phyloP scores from a whole-genome alignment of 495 filamentous ascomycete genomes.

The Penicillium longicatenatum region DNA sequence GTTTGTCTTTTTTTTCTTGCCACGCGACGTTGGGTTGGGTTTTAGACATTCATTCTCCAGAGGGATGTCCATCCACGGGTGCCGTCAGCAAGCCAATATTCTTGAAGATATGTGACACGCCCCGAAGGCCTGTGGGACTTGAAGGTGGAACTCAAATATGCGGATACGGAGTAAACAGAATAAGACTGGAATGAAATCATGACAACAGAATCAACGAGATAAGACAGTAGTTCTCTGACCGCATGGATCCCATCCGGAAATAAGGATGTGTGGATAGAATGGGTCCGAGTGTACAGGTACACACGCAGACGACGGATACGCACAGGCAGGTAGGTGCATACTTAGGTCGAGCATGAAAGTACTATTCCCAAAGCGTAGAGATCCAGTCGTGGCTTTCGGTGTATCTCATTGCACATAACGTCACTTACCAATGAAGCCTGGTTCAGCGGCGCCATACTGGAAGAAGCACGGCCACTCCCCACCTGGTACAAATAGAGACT shows the following conservation, averaged over 20 bases:
- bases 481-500: background rate
- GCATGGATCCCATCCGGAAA: background rate
- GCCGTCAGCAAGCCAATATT: background rate
- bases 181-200: background rate
- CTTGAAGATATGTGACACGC: background rate
- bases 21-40: conserved; percentile 17
- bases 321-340: background rate
- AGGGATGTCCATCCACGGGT: conserved; percentile 25
- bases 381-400: background rate
- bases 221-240: background rate
- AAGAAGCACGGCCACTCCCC: background rate
- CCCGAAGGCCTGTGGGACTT: conserved; percentile 6
- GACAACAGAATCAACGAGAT: background rate
- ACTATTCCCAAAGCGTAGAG: background rate
- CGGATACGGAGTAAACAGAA: background rate
- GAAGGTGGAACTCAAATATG: conserved; percentile 2
- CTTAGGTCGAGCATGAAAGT: background rate
- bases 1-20: conserved; percentile 1
- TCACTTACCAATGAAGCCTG: background rate
- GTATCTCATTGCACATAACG: background rate
- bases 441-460: background rate
- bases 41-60: conserved; percentile 8
- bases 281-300: background rate
- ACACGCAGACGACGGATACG: conserved; percentile 9
- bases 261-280: background rate